Evolutionary conservation across 176 grass and related monocot species (phyloP), one percentile per base, ranked within the genome.

Genomic region (Lolium perenne): DNA sequence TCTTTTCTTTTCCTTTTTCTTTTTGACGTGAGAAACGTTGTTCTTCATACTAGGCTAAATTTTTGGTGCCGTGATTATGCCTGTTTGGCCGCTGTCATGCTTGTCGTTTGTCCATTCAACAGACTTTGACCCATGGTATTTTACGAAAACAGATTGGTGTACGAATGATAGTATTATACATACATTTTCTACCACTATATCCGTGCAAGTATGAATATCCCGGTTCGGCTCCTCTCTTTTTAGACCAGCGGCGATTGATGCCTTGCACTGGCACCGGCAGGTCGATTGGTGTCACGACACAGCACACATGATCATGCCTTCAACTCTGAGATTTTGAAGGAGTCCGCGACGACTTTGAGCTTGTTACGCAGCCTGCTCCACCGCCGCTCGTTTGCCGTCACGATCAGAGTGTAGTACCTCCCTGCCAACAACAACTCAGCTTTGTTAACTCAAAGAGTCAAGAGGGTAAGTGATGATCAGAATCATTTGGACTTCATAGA

Each of bases 341-440:
- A 98, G 64, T 98, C 96, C 5, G 96, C 96, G 11, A 98, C 90
- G 25, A 95, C 88, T 84, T 92, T 98, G 79, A 94, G 93, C 84
- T 78, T 90, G 82, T 91, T 91, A 11, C 91, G 83, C 76, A 98
- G 60, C 80, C 96, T 91, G 78, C 81, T 98, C 96, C 96, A 95
- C 63, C 93, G 80, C 21, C 96, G 88, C 82, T 94, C 93, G 79
- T 95, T 98, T 5, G 95, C 95, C n/a, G 91, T 92, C 57, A 98
- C 95, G 43, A 93, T 87, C 84, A 98, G 78, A 16, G 95, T 98
- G 89, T 93, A 97, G 74, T 90, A 92, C 54, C 95, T 80, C 35
- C 93, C 95, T 93, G 81, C 12, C 25, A 69, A 71, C 15, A 74
- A 17, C 6, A 59, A 3, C 4, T 16, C 1, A 80, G 12, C 55